Evolutionary conservation across 2,329 filamentous ascomycete species (phyloP), one percentile per base, ranked within the genome.

Genomic region (Furcasterigmium sp.): DNA sequence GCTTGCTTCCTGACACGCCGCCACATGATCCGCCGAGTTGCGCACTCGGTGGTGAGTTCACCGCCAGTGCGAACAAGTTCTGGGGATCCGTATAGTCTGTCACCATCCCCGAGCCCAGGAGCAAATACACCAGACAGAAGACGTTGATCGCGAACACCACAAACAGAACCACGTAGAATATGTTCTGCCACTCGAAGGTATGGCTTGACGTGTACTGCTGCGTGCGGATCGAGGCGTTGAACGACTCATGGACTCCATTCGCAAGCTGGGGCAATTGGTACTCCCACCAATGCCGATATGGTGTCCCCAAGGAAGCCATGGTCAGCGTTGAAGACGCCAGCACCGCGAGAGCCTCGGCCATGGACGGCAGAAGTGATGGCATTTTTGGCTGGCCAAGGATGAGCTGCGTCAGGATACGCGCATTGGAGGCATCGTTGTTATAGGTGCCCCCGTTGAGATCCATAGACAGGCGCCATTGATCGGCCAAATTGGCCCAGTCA

Each of bases 41-140:
- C 5, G 46, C 43, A 30, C 61, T 67, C 3, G 65, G 63, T 2
- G 68, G 64, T 41, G 64, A 67, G 55, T 89, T 89, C 41, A 91
- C 69, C 2, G 85, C 83, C 0, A 90, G 63, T 0, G 80, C 70
- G 53, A 91, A 90, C 3, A 90, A 65, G 56, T 90, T 90, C 42
- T 84, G 79, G 1, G 86, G 84, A 54, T 91, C 86, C 0, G 82
- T 86, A 56, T 85, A 90, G 63, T 91, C 87, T 1, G 84, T 90
- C 8, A 91, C 78, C 18, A 87, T 73, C 1, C 78, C 77, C 0
- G 67, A 67, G 6, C 67, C 57, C 49, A 74, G 68, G 37, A 76
- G 56, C 40, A 84, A 58, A 61, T 88, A 89, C 3, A 67, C 54
- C 1, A 88, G 64, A 44, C 84, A 85, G 30, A 83, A 65, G 20